Base-by-base conservation (phyloP, 1,284 basidiomycete genomes). In the Ceratobasidium sp. region DNA sequence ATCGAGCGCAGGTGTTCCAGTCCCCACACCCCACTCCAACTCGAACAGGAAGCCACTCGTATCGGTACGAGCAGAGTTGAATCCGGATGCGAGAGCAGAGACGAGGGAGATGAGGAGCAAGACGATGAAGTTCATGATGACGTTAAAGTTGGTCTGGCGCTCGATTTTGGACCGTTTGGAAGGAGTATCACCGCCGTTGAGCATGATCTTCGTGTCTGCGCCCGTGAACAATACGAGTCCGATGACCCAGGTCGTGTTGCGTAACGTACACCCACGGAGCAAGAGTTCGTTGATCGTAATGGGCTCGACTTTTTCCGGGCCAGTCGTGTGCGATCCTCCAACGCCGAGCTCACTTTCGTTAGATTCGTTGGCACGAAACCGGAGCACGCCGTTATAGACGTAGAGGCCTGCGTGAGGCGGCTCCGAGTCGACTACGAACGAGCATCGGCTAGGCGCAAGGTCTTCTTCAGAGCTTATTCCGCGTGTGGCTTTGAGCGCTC, bases 71-170 rank as follows among this genome's bases (percentile, higher is more conserved):
- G 85, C 85, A 74, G 94, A 89, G 77, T 90, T 86, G 66, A 93
- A 80, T 0, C 95, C 96, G 78, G 89, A 94, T 77, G 91, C 87
- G 74, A 94, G 86, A 0, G 88, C 92, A 0, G 91, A 85, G 43
- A 90, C 81, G 9, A 89, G 77, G 81, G 96, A 98, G 84, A 98
- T 94, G 50, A 87, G 71, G 57, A 92, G 81, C 69, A 98, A 85
- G 73, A 98, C 83, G 69, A 88, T 82, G 79, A 98, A 98, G 82
- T 98, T 98, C 85, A 97, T 93, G 69, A 96, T 84, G 77, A 98
- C 96, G 80, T 98, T 98, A 86, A 96, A 97, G 81, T 98, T 98
- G n/a, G 97, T 98, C 85, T 98, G 96, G 83, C 90, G 92, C 83
- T 98, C 96, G 79, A 98, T 98, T 85, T 98, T 98, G 78, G 91